Evolutionary conservation across 208 protist species (phyloP).

Genomic region (Kentomonas sorsogonicus): DNA sequence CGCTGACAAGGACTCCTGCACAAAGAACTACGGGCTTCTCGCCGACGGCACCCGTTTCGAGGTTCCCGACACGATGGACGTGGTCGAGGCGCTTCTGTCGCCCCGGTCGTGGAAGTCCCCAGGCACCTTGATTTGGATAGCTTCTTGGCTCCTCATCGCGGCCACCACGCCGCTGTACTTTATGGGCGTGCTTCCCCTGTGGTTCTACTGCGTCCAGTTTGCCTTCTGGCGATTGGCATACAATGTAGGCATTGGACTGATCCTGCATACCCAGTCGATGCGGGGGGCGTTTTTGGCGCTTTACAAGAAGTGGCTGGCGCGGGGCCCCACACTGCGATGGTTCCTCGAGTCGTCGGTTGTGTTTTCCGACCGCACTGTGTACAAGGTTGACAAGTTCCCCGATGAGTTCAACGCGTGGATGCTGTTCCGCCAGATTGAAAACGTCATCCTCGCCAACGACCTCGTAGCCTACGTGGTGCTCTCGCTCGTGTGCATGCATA

Average conservation of each 20-base stretch:
- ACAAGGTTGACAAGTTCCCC: slow-evolving; percentile 46
- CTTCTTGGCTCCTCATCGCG: slow-evolving; percentile 20
- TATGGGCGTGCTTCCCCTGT: slow-evolving; percentile 27
- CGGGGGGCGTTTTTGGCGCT: slow-evolving; percentile 33
- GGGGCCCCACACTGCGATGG: slow-evolving; percentile 13
- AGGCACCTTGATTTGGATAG: slow-evolving; percentile 51
- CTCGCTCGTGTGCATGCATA: slow-evolving; percentile 48
- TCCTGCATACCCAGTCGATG: slow-evolving; percentile 86
- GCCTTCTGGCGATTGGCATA: slow-evolving; percentile 92
- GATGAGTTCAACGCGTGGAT: slow-evolving; percentile 94
- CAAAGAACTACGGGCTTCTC: slow-evolving; percentile 31
- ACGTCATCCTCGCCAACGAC: slow-evolving; percentile 91
- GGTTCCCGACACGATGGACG: slow-evolving; percentile 66
- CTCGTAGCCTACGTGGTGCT: slow-evolving; percentile 82
- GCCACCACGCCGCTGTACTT: slow-evolving; percentile 41
- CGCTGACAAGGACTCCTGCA: neutral
- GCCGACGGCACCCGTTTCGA: slow-evolving; percentile 44
- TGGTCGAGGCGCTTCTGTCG: slow-evolving; percentile 36
- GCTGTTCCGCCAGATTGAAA: slow-evolving; percentile 90
- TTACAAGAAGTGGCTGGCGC: slow-evolving; percentile 22
- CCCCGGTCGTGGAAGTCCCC: slow-evolving; percentile 47
- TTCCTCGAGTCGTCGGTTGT: slow-evolving; percentile 55
- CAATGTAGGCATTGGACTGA: slow-evolving; percentile 87
- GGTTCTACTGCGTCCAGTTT: slow-evolving; percentile 84
- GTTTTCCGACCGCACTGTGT: slow-evolving; percentile 39